Percentiles rank a stretch among this genome's conserved stretches.
Evolutionary conservation across 371 early-diverging fungal species (phyloP).

Genomic region (Saksenaea vasiformis): DNA sequence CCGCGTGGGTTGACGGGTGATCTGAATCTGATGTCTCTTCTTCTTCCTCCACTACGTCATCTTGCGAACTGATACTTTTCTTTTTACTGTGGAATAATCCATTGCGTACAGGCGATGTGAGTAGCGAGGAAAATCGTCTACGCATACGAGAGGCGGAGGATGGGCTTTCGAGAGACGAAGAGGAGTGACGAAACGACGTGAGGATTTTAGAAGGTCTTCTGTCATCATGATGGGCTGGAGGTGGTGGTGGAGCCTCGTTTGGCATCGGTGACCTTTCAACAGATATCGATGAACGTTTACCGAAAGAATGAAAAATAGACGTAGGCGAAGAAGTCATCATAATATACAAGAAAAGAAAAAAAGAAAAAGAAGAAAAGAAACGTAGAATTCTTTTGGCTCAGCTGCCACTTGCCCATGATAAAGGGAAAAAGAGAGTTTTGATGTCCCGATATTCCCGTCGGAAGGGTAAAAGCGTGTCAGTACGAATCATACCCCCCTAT

Average conservation of each 20-base stretch:
- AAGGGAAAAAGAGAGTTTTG: neutral
- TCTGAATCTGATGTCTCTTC: neutral
- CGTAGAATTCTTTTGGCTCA: neutral
- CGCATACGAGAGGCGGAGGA: neutral
- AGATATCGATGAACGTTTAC: neutral
- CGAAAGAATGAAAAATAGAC: conserved; percentile 1
- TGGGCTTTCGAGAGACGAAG: neutral
- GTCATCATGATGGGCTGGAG: neutral
- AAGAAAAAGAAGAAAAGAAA: neutral
- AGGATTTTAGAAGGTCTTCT: neutral
- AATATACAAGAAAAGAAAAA: neutral
- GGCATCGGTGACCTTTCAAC: neutral
- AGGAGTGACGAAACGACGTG: neutral
- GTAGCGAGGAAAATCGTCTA: neutral
- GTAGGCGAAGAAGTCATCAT: neutral
- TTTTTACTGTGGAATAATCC: neutral
- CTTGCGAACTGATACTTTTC: neutral
- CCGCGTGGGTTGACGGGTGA: neutral
- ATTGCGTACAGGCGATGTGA: neutral
- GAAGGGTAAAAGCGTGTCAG: neutral
- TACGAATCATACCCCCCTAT: neutral
- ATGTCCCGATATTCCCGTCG: conserved; percentile 1
- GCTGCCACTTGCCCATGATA: conserved; percentile 3
- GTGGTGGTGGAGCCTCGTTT: neutral
- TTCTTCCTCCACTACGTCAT: conserved; percentile 1